phyloP scores from a whole-genome alignment of 441 rosid genomes.

The Theobroma grandiflorum region DNA sequence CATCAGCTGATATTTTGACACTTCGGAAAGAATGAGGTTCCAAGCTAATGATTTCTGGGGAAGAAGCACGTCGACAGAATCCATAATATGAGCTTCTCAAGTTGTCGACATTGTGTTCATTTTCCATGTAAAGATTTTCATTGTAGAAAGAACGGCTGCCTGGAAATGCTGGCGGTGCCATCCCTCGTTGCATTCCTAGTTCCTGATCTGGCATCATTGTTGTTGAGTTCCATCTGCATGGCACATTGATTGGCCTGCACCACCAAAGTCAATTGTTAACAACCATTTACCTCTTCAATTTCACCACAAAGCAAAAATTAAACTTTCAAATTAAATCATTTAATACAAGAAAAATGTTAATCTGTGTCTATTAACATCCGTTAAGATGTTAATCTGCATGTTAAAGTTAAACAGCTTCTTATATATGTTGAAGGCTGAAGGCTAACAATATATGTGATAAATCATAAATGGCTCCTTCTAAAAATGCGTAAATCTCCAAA shows the following conservation, averaged over 20 bases:
- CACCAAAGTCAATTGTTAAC: not conserved
- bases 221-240: slow-evolving; percentile 71
- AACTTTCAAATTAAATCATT: not conserved
- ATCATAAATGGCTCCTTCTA: not conserved
- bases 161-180: slow-evolving; percentile 40
- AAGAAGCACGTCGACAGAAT: slow-evolving; percentile 53
- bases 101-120: slow-evolving; percentile 34
- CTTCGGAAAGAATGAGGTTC: slow-evolving; percentile 66
- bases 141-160: slow-evolving; percentile 36
- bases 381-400: no score
- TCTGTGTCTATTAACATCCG: no score
- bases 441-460: not conserved
- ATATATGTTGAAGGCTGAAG: no score
- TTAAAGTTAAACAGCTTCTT: no score
- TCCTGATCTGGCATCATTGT: slow-evolving; percentile 43
- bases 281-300: not conserved
- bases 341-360: not conserved
- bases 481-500: not conserved
- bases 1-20: slow-evolving; percentile 53
- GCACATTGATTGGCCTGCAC: slow-evolving; percentile 79
- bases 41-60: slow-evolving; percentile 73
- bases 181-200: slow-evolving; percentile 38
- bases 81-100: slow-evolving; percentile 48
- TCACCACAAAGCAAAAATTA: not conserved
- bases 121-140: slow-evolving; percentile 47